Base-by-base conservation (phyloP, 2,329 filamentous ascomycete genomes). In the Fusarium acutatum region DNA sequence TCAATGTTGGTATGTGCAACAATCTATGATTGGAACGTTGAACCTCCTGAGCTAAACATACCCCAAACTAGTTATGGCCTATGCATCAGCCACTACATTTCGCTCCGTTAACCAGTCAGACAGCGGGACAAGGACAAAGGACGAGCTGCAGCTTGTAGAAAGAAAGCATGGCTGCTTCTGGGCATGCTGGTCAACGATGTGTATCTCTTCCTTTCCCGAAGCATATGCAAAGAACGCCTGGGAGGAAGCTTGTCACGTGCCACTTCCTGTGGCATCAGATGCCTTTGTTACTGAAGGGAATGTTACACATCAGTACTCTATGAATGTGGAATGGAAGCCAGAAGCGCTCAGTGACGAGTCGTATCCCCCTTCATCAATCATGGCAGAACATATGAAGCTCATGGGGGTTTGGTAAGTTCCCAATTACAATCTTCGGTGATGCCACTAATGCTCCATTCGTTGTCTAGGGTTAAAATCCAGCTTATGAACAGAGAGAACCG, bases 161-260 rank as follows among this genome's bases (percentile, higher is more conserved):
- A 35, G 18, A 9, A 53, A 28, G 18, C 14, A 37, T 6, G 49
- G 49, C 3, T 37, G 54, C 6, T 58, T 58, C 20, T 58, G 54
- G 54, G 54, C 54, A 13, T 46, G 54, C n/a, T 58, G 54, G 54
- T 24, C 54, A 35, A 58, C 54, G 4, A 46, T 58, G 54, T 58
- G 40, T 14, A 44, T 58, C 17, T 46, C 40, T 20, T 44, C 40
- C 7, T 58, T 58, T 28, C 54, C 54, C 0, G 40, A 58, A 34
- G 38, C 40, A 6, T 46, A 46, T 35, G 54, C 54, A 3, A 58
- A 46, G 7, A 58, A 58, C 17, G 54, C 54, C 8, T 58, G 54
- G 54, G 38, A 58, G 2, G 54, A 58, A 44, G 54, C 38, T 22
- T 35, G 10, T 12, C 8, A 13, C 6, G 40, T 58, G 18, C 30